Percentiles rank a stretch among this genome's conserved stretches.
Evolutionary conservation across 2,329 filamentous ascomycete species (phyloP).

Genomic region (Botrytis squamosa): DNA sequence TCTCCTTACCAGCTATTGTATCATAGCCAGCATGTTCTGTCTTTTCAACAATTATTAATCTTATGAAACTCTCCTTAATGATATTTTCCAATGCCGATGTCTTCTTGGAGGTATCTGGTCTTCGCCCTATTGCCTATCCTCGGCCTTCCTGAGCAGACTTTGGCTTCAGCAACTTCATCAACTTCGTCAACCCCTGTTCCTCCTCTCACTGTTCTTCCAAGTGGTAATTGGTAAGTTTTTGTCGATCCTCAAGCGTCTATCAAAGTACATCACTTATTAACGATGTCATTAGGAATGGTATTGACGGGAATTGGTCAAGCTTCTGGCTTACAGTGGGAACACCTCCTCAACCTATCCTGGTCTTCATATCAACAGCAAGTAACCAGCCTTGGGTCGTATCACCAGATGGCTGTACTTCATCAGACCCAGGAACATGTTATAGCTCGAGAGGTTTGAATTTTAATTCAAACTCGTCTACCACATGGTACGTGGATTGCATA

Average conservation of each 20-base stretch:
- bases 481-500: slow-evolving; percentile 35
- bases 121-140: slow-evolving; percentile 12
- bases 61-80: slow-evolving; percentile 18
- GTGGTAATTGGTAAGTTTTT: slow-evolving; percentile 20
- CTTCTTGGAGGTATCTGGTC: slow-evolving; percentile 19
- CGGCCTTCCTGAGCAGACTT: slow-evolving; percentile 9
- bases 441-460: slow-evolving; percentile 42
- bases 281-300: slow-evolving; percentile 19
- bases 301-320: slow-evolving; percentile 68
- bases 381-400: slow-evolving; percentile 33
- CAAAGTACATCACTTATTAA: neutral
- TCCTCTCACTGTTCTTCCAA: slow-evolving; percentile 19
- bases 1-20: slow-evolving; percentile 12
- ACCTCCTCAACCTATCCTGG: slow-evolving; percentile 22
- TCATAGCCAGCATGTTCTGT: slow-evolving; percentile 22
- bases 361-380: slow-evolving; percentile 43
- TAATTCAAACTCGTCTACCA: slow-evolving; percentile 41
- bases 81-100: slow-evolving; percentile 21
- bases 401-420: slow-evolving; percentile 27
- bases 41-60: slow-evolving; percentile 15
- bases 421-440: slow-evolving; percentile 37
- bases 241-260: neutral
- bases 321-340: slow-evolving; percentile 52
- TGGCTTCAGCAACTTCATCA: slow-evolving; percentile 15
- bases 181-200: slow-evolving; percentile 13